Evolutionary conservation across 371 early-diverging fungal species (phyloP).

Genomic region (Furculomyces boomerangus): DNA sequence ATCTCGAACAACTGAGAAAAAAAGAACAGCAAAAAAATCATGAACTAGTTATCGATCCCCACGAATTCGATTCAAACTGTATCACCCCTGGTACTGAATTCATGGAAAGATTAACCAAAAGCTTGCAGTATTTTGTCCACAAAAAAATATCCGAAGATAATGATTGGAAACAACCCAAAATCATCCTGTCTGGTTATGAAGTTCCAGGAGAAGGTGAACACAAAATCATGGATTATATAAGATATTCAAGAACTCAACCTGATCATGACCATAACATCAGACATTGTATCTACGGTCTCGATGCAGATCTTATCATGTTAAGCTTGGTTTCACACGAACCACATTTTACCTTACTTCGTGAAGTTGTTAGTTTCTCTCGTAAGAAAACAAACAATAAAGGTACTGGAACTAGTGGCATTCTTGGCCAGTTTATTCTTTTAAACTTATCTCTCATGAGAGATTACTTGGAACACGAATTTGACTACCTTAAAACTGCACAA

Average conservation of each 20-base stretch:
- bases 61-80: conserved; percentile 91
- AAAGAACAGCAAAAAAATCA: conserved; percentile 44
- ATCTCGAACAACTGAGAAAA: conserved; percentile 50
- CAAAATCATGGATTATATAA: conserved; percentile 97
- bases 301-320: conserved; percentile 98
- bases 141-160: conserved; percentile 73
- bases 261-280: conserved; percentile 67
- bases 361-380: conserved; percentile 59
- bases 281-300: conserved; percentile 95
- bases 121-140: conserved; percentile 78
- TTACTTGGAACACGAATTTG: conserved; percentile 77
- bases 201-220: conserved; percentile 99
- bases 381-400: conserved; percentile 16
- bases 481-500: conserved; percentile 12
- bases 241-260: conserved; percentile 60
- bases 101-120: conserved; percentile 82
- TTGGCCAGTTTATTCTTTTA: conserved; percentile 41
- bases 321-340: conserved; percentile 90
- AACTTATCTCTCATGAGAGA: conserved; percentile 80
- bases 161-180: conserved; percentile 77
- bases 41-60: conserved; percentile 31
- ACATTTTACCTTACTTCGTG: conserved; percentile 88
- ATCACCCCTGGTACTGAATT: conserved; percentile 99
- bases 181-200: conserved; percentile 86
- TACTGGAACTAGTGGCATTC: background rate